Base-by-base conservation (phyloP, 1,284 basidiomycete genomes). In the Termitomyces sp. region DNA sequence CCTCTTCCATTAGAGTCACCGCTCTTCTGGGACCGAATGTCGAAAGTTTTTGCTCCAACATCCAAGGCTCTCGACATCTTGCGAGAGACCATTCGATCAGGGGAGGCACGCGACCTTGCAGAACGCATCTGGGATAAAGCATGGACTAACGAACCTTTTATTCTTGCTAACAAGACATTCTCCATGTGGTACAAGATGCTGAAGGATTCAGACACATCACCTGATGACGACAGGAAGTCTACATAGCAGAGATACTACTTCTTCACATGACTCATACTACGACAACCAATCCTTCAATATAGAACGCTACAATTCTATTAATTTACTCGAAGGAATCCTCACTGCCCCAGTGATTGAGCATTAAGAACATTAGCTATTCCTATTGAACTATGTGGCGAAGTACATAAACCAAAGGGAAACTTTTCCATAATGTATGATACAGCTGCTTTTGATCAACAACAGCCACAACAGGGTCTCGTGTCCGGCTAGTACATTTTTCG, bases 81-180 rank as follows among this genome's bases (percentile, higher is more conserved):
- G n/a, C 70, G 66, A 24, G 73, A 78, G 42, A 82, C 76, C 55
- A 58, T 82, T 26, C 65, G 70, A 15, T 77, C 76, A 3, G 83
- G 82, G 7, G 74, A 79, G 52, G 79, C 80, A 56, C 71, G 65
- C 49, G 68, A 79, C 55, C 79, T 85, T 62, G 78, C 74, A 3
- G 61, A 61, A 21, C 76, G 78, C 2, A 65, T 78, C 2, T 81
- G 79, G 77, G 77, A 82, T 60, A 83, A 81, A 62, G 75, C 80
- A 13, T 74, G 68, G 67, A 74, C 78, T 1, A 70, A 73, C 1
- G 81, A 83, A 46, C 83, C 83, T 1, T 77, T 77, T 51, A 65
- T 76, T 47, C 72, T 85, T 26, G 82, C 78, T 0, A 72, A 70
- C 45, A 75, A 74, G 43, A 74, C 80, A 8, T 71, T 75, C 53